phyloP scores from a whole-genome alignment of 345 rosid species.

The Camelina sativa region DNA sequence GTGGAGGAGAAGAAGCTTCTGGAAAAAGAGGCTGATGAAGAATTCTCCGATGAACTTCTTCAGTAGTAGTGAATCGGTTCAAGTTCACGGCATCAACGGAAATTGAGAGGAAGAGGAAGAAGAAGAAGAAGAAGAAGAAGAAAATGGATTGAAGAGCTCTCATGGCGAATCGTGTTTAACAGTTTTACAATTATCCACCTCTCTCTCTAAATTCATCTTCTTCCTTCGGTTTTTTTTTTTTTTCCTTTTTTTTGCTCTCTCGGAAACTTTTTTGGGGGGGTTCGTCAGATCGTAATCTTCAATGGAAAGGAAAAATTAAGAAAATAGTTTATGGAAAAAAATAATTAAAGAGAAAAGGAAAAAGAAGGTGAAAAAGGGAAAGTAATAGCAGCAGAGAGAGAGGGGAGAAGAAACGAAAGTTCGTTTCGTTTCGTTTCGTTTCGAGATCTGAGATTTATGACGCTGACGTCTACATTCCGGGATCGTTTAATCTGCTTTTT shows the following conservation, averaged over 20 bases:
- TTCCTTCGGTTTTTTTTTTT: neutral
- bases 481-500: conserved; percentile 19
- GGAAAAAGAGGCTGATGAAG: conserved; percentile 93
- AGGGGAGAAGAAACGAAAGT: conserved; percentile 46
- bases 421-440: conserved; percentile 56
- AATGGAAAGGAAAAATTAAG: conserved; percentile 18
- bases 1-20: conserved; percentile 57
- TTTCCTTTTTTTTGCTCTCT: neutral
- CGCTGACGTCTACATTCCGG: conserved; percentile 50
- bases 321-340: conserved; percentile 9
- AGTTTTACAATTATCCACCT: conserved; percentile 42
- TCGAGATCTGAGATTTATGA: conserved; percentile 70
- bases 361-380: conserved; percentile 26
- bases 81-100: conserved; percentile 17
- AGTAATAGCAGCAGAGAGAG: conserved; percentile 10
- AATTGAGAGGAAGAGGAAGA: conserved; percentile 23
- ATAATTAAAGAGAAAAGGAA: neutral
- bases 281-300: conserved; percentile 33
- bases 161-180: conserved; percentile 63
- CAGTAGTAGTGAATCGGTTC: conserved; percentile 9
- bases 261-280: neutral
- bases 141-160: conserved; percentile 46
- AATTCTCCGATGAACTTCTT: conserved; percentile 55
- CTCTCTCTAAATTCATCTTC: conserved; percentile 58
- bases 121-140: conserved; percentile 42